Conservation (phyloP, 2,329 filamentous ascomycete species). For the Rachicladosporium sp. region DNA sequence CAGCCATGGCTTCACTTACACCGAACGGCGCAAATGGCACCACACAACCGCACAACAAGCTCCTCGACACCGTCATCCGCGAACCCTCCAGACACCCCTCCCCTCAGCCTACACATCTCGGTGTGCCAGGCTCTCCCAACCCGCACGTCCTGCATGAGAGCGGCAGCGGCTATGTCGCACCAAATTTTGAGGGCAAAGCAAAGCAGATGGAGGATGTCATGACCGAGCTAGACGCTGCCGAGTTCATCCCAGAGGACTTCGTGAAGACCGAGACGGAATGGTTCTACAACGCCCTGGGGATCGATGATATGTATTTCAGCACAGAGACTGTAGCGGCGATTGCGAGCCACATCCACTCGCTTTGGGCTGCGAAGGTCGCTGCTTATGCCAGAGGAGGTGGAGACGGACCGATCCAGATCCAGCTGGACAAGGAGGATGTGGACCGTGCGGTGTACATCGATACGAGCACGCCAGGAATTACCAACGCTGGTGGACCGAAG, state of each 20-base stretch:
- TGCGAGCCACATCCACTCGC: conserved; percentile 84
- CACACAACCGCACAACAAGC: conserved; percentile 37
- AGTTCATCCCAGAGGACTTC: conserved; percentile 75
- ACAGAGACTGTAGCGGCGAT: conserved; percentile 79
- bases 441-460: conserved; percentile 99
- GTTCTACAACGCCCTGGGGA: conserved; percentile 97
- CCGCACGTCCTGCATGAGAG: conserved; percentile 62
- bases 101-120: conserved; percentile 77
- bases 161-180: conserved; percentile 87
- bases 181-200: conserved; percentile 83
- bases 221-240: conserved; percentile 62
- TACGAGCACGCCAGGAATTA: conserved; percentile 80
- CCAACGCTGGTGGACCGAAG: conserved; percentile 62
- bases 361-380: conserved; percentile 94
- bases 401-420: conserved; percentile 88
- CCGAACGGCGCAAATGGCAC: conserved; percentile 3
- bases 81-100: conserved; percentile 58
- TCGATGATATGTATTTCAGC: conserved; percentile 97
- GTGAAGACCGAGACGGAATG: conserved; percentile 78
- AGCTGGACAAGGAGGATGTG: conserved; percentile 83
- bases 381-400: conserved; percentile 64
- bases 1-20: conserved; percentile 4
- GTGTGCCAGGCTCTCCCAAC: conserved; percentile 49
- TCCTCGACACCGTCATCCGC: conserved; percentile 42
- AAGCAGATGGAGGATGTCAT: conserved; percentile 88